These are phyloP conservation scores for Venturia asperata DNA, from an alignment of 2,329 filamentous ascomycete species.

Conservation along the genomic window DNA sequence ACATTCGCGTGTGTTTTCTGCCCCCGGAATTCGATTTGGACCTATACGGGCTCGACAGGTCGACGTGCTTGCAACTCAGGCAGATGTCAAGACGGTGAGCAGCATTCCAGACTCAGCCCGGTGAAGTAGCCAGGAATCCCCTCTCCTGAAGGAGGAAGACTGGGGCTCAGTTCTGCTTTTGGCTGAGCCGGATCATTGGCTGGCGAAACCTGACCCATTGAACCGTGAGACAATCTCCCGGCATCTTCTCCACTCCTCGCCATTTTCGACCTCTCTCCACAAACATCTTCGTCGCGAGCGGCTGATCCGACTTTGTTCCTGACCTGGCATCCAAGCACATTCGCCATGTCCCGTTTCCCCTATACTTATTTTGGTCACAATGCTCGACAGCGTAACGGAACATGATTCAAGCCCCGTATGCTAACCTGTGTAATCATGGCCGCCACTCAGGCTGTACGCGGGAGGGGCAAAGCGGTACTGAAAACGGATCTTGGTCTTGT, in stretches of 20 bases:
- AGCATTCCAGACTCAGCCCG: not conserved
- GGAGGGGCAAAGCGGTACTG: not conserved
- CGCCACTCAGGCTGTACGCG: slow-evolving; percentile 1
- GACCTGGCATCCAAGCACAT: not conserved
- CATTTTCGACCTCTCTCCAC: not conserved
- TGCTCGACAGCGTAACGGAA: not conserved
- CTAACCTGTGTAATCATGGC: not conserved
- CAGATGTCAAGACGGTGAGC: not conserved
- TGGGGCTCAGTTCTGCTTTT: not conserved
- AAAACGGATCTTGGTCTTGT: not conserved
- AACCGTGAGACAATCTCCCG: not conserved
- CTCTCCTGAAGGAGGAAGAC: not conserved
- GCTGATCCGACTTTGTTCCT: not conserved
- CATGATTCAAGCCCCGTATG: not conserved
- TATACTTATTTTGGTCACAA: slow-evolving; percentile 9
- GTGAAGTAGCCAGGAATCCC: not conserved
- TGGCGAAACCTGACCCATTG: not conserved
- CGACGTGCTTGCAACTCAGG: no score
- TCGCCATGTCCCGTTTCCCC: not conserved
- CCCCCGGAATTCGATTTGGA: not conserved
- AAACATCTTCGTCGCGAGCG: not conserved
- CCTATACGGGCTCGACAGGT: no score
- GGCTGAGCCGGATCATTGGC: not conserved
- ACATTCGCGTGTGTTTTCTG: not conserved
- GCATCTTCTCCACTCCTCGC: not conserved